Evolutionary conservation across 2,329 filamentous ascomycete genomes (phyloP), one percentile per base, ranked within the genome.

Genomic region (Dryadomyces quercus-mongolicae): DNA sequence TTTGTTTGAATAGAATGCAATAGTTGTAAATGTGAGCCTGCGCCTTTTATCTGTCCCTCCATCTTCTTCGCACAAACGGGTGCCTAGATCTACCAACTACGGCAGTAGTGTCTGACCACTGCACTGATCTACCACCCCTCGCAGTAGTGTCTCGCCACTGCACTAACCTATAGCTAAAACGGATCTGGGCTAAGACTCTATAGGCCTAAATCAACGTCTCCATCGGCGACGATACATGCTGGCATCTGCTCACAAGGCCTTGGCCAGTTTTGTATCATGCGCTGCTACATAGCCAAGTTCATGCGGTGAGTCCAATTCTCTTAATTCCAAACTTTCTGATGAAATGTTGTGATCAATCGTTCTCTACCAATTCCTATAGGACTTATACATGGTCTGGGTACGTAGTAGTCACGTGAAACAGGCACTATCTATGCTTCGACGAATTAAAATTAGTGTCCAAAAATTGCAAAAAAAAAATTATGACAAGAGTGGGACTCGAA

Each of bases 401-500:
- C 10, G 16, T 40, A 3, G 4, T 40, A 13, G 16, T 40, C 12
- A n/a, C 12, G 38, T 40, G 38, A 40, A 40, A 40, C 38, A 40
- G 38, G 8, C 38, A 40, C 38, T 5, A 4, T 12, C 6, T 40
- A 12, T 40, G n/a, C n/a, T n/a, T n/a, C n/a, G n/a, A n/a, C n/a
- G n/a, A n/a, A n/a, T n/a, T n/a, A n/a, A n/a, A n/a, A n/a, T n/a
- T n/a, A n/a, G 4, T 4, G 10, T 40, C 16, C 10, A 40, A 40
- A 40, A 46, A 49, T 20, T 40, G 22, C 10, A 18, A 7, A 18
- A 49, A 49, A 50, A 50, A 42, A 7, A 1, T 48, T 2, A 15
- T 56, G 53, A 57, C 36, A 55, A 57, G 55, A 58, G 54, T 55
- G 57, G 53, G 53, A 59, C 53, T 59, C 55, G 58, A 59, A 59